These are phyloP conservation scores for Themeda triandra DNA, from an alignment of 176 grass and related monocot genomes.

Conservation along the genomic window DNA sequence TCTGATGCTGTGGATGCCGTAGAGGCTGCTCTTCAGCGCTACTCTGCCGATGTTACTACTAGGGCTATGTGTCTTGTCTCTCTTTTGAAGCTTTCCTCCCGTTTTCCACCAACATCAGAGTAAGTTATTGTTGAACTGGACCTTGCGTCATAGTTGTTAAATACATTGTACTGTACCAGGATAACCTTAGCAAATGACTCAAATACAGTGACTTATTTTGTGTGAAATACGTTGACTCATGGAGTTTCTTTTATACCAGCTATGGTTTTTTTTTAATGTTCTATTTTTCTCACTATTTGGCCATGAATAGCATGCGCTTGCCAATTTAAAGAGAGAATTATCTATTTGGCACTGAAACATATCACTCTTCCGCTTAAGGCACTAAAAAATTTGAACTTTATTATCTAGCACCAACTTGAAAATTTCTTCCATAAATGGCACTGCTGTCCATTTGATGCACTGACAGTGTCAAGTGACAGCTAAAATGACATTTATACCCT, in stretches of 20 bases:
- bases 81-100: conserved; percentile 94
- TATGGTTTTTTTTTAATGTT: not conserved
- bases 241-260: not conserved
- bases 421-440: too few relatives aligned
- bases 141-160: conserved; percentile 11
- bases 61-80: conserved; percentile 92
- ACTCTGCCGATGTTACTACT: conserved; percentile 82
- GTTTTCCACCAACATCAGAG: conserved; percentile 84
- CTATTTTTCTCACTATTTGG: not conserved
- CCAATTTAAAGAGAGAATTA: too few relatives aligned
- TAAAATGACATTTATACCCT: too few relatives aligned
- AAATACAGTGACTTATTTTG: not conserved
- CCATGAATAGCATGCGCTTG: not conserved
- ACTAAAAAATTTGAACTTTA: too few relatives aligned
- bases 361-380: too few relatives aligned
- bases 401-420: too few relatives aligned
- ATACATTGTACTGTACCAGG: not conserved
- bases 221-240: not conserved
- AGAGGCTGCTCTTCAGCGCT: conserved; percentile 64
- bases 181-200: not conserved
- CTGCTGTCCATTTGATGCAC: too few relatives aligned
- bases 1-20: conserved; percentile 94
- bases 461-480: too few relatives aligned
- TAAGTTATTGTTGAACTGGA: conserved; percentile 49
- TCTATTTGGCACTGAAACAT: too few relatives aligned